Evolutionary conservation across 495 filamentous ascomycete genomes (phyloP), one percentile per base, ranked within the genome.

Genomic region (Pyrenula aspistea): DNA sequence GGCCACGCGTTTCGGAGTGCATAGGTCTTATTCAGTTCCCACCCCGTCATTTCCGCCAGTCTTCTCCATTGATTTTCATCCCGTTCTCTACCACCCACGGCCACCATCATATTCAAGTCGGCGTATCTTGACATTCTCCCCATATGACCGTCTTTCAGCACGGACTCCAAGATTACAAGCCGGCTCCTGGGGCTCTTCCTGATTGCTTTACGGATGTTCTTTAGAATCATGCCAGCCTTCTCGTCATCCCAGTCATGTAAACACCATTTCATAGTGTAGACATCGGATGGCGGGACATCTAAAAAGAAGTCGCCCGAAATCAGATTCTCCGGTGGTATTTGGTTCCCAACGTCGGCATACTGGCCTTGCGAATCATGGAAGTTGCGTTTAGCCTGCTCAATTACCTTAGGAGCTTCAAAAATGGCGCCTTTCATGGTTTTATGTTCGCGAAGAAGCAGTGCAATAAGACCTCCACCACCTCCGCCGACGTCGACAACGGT

Each of bases 241-340:
- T 54, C 56, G 55, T 68, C 66, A 19, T 53, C 24, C 66, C 66
- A 68, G 49, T 68, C 55, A 50, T 68, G 66, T 8, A 68, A 57
- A 50, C 60, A 63, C 66, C 66, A 68, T 31, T 67, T 65, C 55
- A 68, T 65, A 12, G 56, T 57, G 50, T 67, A 68, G 4, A 62
- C 58, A 15, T 60, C 49, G 21, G 49, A 65, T 2, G 25, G 22
- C 1, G 65, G 58, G 11, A 68, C 57, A 12, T 62, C 57, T 1
- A 53, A 12, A 10, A 65, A 57, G 51, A 68, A 68, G 53, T 67
- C 65, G 8, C 66, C 66, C 0, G 54, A 59, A 49, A 60, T 47
- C 1, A 67, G 24, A 2, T 59, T 54, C 15, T 56, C 55, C 8
- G 51, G 21, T 10, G 12, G 52, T 12, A 20, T 22, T n/a, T 42